These are phyloP conservation scores for Vanrija sp. DNA, from an alignment of 1,284 basidiomycete species.

Conservation along the genomic window DNA sequence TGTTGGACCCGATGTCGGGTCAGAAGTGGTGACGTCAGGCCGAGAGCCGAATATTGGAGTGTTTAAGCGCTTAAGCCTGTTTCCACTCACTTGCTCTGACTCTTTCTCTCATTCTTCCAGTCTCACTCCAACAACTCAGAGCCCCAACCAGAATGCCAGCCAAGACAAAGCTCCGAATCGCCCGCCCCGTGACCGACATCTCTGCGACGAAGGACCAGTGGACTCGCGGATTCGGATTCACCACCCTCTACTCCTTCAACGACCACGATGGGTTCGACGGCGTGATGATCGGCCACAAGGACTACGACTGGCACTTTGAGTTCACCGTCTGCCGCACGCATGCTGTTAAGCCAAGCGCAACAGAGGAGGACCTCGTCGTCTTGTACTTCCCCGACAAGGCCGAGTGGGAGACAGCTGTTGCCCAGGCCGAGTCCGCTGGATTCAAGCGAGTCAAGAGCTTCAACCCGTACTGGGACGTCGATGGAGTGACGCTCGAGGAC, in stretches of 20 bases:
- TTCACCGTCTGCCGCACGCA: conserved; percentile 1
- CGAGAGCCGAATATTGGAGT: too few relatives aligned
- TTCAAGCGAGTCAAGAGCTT: background rate
- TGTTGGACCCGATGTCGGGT: too few relatives aligned
- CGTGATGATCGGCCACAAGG: conserved; percentile 7
- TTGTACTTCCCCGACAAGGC: conserved; percentile 5
- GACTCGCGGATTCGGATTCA: conserved; percentile 1
- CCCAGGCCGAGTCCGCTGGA: background rate
- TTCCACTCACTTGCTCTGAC: too few relatives aligned
- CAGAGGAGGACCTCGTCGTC: conserved; percentile 11
- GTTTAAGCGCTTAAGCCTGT: too few relatives aligned
- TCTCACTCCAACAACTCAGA: background rate
- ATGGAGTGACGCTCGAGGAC: conserved; percentile 6
- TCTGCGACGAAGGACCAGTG: background rate
- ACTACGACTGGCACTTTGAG: conserved; percentile 9
- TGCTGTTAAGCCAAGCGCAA: background rate
- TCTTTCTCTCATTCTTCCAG: background rate
- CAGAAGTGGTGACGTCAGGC: too few relatives aligned
- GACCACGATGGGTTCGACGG: conserved; percentile 9
- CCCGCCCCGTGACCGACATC: conserved; percentile 8
- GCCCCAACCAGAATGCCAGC: background rate
- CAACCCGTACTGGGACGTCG: conserved; percentile 12
- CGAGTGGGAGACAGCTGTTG: conserved; percentile 3
- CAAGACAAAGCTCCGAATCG: conserved; percentile 7
- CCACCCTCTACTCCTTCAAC: background rate